Percentiles rank a stretch among this genome's conserved stretches.
These are phyloP conservation scores for Phytophthora nicotianae DNA, from an alignment of 352 stramenopile genomes.

Conservation along the genomic window DNA sequence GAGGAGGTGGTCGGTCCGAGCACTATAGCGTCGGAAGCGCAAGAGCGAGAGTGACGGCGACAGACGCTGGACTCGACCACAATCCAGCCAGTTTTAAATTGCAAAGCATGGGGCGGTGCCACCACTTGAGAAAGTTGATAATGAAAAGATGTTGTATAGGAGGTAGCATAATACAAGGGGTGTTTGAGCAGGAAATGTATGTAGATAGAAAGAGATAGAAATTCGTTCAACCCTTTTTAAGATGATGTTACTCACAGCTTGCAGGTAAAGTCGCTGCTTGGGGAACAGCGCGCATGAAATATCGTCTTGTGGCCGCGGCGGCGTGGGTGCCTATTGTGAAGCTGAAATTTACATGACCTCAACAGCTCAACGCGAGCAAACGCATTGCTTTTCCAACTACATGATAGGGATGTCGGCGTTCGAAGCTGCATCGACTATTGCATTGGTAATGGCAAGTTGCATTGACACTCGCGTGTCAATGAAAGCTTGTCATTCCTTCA, in stretches of 20 bases:
- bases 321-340: not conserved
- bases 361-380: conserved; percentile 1
- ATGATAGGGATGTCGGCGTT: conserved; percentile 10
- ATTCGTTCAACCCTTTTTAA: not conserved
- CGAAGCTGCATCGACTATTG: not conserved
- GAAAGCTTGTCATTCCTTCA: not conserved
- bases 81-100: conserved; percentile 37
- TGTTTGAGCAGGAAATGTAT: not conserved
- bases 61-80: not conserved
- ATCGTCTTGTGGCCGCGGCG: conserved; percentile 6
- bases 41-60: conserved; percentile 28
- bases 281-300: conserved; percentile 10
- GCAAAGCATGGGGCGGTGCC: conserved; percentile 16
- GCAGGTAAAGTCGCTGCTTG: conserved; percentile 19
- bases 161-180: not conserved
- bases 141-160: not conserved
- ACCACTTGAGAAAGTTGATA: conserved; percentile 18
- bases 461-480: too few species aligned
- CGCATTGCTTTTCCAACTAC: not conserved
- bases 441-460: too few species aligned
- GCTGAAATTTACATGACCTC: not conserved
- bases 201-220: not conserved
- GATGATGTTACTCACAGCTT: conserved; percentile 13
- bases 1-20: conserved; percentile 1
- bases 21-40: conserved; percentile 14